Base-by-base conservation (phyloP, 257 asterid genomes). In the Fraxinus americana region DNA sequence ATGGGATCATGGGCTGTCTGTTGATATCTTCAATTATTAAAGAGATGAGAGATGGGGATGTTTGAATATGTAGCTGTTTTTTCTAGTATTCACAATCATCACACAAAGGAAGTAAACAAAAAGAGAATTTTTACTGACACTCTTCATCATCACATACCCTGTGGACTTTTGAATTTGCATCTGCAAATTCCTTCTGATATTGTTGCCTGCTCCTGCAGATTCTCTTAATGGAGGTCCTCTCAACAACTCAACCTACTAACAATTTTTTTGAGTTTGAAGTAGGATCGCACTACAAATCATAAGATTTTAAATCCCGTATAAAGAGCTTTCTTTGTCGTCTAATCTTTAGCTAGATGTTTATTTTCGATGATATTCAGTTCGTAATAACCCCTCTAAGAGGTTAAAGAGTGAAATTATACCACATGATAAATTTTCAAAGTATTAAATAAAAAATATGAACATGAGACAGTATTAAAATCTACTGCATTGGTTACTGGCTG, bases 1-100 rank as follows among this genome's bases (percentile, higher is more conserved):
- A 75, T 69, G 72, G 71, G 68, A 71, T 75, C 79, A 43, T 83
- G 86, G 76, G 81, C 21, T 52, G 83, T 83, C 79, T 67, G 50
- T 23, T 75, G 68, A 61, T 29, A 35, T 30, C 70, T 68, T 73
- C 80, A 83, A 83, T 83, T 67, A 83, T 83, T 83, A 67, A 71
- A 48, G 12, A 52, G 25, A 27, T 48, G n/a, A 48, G 57, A 14
- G 57, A 48, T 11, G 57, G 7, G n/a, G 57, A 14, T 48, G 57
- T 16, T 48, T 48, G 57, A 48, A 48, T 48, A 48, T 14, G 67
- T 48, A 19, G 25, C 65, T 17, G 27, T 17, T 54, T 23, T 61
- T 23, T 61, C 68, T 23, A 23, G 68, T 61, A 23, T 61, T 61
- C 6, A 0, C 43, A 50, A 50, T 82, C 78, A 78, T 78, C 82